A percentile compares a stretch with the other conserved stretches of the same genome.
Conservation (phyloP, 1,139 yeast genomes). For the Debaryomycetaceae sp. region DNA sequence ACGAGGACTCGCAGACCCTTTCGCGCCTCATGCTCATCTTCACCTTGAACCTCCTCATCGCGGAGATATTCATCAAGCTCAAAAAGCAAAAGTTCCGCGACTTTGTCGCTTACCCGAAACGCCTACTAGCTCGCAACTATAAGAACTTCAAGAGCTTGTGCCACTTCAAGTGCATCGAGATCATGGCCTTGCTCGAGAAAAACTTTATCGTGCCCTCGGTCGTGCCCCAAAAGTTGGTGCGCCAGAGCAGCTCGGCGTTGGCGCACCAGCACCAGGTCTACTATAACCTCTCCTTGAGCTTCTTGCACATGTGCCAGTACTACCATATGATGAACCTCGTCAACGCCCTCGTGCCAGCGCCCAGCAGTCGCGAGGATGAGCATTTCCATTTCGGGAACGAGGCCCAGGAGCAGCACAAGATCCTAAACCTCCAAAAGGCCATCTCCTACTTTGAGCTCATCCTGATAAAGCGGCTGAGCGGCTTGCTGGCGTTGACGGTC, state of each 20-base stretch:
- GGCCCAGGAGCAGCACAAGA: conserved; percentile 22
- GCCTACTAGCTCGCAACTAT: conserved; percentile 9
- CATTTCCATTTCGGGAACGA: conserved; percentile 7
- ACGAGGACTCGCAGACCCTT: conserved; percentile 22
- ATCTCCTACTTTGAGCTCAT: conserved; percentile 27
- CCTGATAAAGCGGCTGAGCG: conserved; percentile 12
- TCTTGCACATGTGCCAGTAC: conserved; percentile 25
- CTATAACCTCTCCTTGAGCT: conserved; percentile 23
- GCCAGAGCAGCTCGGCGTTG: conserved; percentile 5
- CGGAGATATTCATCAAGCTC: conserved; percentile 23
- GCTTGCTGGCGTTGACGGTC: conserved; percentile 7
- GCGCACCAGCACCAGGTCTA: conserved; percentile 19
- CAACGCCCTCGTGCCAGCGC: conserved; percentile 8
- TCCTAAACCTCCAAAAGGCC: conserved; percentile 22
- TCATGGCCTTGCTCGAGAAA: conserved; percentile 18
- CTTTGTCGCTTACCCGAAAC: conserved; percentile 11
- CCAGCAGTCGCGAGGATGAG: conserved; percentile 4
- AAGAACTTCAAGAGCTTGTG: conserved; percentile 17
- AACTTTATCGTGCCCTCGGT: conserved; percentile 18
- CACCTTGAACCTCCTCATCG: conserved; percentile 19
- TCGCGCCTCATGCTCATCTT: conserved; percentile 20
- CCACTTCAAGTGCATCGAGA: conserved; percentile 20
- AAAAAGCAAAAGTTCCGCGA: conserved; percentile 15
- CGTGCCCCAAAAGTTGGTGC: conserved; percentile 6
- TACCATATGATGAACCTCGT: conserved; percentile 20